These are phyloP conservation scores for Malus hybrid DNA, from an alignment of 331 rosid genomes.

Conservation along the genomic window DNA sequence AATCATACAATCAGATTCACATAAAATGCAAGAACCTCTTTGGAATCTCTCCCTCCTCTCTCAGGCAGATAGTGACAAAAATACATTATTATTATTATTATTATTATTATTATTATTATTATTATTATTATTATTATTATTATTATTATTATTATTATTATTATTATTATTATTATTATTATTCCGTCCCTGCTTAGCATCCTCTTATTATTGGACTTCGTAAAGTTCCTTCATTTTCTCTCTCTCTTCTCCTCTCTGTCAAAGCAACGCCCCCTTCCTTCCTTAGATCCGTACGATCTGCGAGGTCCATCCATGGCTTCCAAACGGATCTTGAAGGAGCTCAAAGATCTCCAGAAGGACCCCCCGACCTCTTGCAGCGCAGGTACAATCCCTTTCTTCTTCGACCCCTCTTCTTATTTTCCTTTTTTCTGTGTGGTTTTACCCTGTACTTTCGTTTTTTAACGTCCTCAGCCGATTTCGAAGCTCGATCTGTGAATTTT, in stretches of 20 bases:
- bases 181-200: neutral
- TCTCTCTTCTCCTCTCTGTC: neutral
- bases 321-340: slow-evolving; percentile 83
- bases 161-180: neutral
- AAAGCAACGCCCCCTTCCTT: neutral
- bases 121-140: neutral
- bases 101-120: neutral
- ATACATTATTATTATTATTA: neutral
- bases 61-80: neutral
- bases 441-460: neutral
- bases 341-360: slow-evolving; percentile 83
- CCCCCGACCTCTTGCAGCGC: slow-evolving; percentile 91
- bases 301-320: slow-evolving; percentile 56
- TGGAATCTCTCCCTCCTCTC: neutral
- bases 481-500: slow-evolving; percentile 17
- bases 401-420: neutral
- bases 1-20: slow-evolving; percentile 10
- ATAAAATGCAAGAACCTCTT: slow-evolving; percentile 2
- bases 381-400: slow-evolving; percentile 34
- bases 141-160: neutral
- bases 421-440: neutral
- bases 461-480: neutral
- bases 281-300: slow-evolving; percentile 36
- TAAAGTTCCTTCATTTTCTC: neutral
- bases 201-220: neutral